These are phyloP conservation scores for Clonostachys rosea DNA, from an alignment of 2,329 filamentous ascomycete genomes.

Conservation along the genomic window DNA sequence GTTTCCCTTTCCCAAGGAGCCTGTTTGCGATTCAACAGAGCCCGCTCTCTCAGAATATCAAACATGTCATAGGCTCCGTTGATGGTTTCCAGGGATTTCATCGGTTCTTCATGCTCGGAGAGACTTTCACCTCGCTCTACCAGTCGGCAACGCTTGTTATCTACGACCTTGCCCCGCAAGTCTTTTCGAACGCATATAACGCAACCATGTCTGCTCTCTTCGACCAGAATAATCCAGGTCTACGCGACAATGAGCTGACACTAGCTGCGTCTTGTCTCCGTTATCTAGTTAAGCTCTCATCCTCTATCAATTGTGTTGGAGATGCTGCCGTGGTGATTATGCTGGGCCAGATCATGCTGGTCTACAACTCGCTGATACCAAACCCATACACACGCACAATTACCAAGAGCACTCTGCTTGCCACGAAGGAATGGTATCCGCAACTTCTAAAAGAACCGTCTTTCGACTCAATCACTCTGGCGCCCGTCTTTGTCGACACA, in stretches of 20 bases:
- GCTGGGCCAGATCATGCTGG: slow-evolving; percentile 1
- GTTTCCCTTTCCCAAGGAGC: not conserved
- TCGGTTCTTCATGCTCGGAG: slow-evolving; percentile 1
- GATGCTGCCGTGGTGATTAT: slow-evolving; percentile 1
- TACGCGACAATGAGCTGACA: slow-evolving; percentile 1
- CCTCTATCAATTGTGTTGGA: not conserved
- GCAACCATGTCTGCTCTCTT: not conserved
- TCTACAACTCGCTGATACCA: not conserved
- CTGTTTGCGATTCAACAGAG: not conserved
- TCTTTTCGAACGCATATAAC: not conserved
- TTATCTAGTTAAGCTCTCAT: not conserved
- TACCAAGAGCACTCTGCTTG: not conserved
- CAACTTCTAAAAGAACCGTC: not conserved
- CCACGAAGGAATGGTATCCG: not conserved
- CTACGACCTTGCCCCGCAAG: not conserved
- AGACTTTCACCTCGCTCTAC: not conserved
- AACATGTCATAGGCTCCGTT: not conserved
- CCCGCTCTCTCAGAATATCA: not conserved
- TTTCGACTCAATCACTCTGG: slow-evolving; percentile 5
- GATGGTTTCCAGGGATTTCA: not conserved
- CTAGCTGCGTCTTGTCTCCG: not conserved
- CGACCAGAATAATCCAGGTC: not conserved
- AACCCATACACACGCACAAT: not conserved
- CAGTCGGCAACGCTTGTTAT: not conserved
- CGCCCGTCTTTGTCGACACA: slow-evolving; percentile 6